Percentiles rank a stretch among this genome's conserved stretches.
These are phyloP conservation scores for Musa itinerans DNA, from an alignment of 176 grass and related monocot species.

Conservation along the genomic window DNA sequence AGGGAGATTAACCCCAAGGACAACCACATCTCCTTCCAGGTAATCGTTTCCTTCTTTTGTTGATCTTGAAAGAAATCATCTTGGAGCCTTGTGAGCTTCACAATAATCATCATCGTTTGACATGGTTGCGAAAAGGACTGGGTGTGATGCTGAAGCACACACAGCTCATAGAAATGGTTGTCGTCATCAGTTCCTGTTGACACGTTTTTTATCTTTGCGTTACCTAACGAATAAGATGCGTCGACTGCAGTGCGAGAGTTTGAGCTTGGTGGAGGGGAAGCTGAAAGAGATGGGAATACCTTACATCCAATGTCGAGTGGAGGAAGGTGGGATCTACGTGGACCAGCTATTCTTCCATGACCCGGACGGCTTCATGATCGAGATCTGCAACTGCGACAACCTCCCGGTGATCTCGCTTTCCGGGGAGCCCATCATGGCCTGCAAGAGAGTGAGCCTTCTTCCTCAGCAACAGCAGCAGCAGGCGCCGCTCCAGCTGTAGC, in stretches of 20 bases:
- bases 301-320: slow-evolving; percentile 37
- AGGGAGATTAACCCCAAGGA: slow-evolving; percentile 81
- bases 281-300: slow-evolving; percentile 53
- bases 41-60: slow-evolving; percentile 10
- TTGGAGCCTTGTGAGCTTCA: no score
- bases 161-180: no score
- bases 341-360: slow-evolving; percentile 97
- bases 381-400: slow-evolving; percentile 85
- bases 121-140: no score
- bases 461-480: slow-evolving; percentile 24
- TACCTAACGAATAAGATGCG: not conserved
- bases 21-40: slow-evolving; percentile 94
- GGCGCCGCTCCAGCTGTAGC: no score
- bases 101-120: no score
- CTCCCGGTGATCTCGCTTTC: slow-evolving; percentile 59
- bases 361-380: slow-evolving; percentile 92
- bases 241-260: slow-evolving; percentile 52
- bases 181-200: not conserved
- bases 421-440: slow-evolving; percentile 7
- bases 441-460: not conserved
- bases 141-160: no score
- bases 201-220: not conserved
- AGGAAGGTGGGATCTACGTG: slow-evolving; percentile 58
- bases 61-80: no score
- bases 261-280: slow-evolving; percentile 48